Percentiles rank a stretch among this genome's conserved stretches.
These are phyloP conservation scores for Trichopus zeylanicus DNA, from an alignment of 116 monocot genomes.

Conservation along the genomic window DNA sequence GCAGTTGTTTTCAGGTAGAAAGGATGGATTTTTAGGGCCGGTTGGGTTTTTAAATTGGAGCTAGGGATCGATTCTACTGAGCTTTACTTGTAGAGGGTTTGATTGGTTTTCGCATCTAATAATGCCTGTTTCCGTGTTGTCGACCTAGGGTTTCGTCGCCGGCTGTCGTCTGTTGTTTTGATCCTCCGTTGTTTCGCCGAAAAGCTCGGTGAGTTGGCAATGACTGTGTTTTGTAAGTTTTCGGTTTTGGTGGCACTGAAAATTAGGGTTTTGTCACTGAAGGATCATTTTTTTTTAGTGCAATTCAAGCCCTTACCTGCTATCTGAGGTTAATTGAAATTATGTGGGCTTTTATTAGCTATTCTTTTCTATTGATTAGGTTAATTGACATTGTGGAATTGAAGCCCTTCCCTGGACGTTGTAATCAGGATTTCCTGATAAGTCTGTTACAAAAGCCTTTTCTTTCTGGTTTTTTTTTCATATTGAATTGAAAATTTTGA, in stretches of 20 bases:
- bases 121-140: conserved; percentile 16
- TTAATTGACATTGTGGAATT: too few relatives aligned
- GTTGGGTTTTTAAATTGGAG: neutral
- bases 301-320: too few relatives aligned
- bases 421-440: too few relatives aligned
- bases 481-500: too few relatives aligned
- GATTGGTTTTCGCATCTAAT: neutral
- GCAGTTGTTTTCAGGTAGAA: neutral
- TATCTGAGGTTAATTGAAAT: too few relatives aligned
- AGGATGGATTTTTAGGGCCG: neutral
- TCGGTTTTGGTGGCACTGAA: neutral
- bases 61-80: neutral
- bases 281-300: too few relatives aligned
- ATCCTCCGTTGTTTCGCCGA: neutral
- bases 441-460: too few relatives aligned
- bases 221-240: neutral
- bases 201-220: neutral
- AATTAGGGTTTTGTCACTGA: neutral
- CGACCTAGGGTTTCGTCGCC: conserved; percentile 22
- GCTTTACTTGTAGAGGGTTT: neutral
- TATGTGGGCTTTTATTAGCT: too few relatives aligned
- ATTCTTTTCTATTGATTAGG: too few relatives aligned
- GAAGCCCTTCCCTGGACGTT: too few relatives aligned
- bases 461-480: too few relatives aligned
- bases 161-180: neutral